These are phyloP conservation scores for Macrotyloma uniflorum DNA, from an alignment of 306 rosid genomes.

Conservation along the genomic window DNA sequence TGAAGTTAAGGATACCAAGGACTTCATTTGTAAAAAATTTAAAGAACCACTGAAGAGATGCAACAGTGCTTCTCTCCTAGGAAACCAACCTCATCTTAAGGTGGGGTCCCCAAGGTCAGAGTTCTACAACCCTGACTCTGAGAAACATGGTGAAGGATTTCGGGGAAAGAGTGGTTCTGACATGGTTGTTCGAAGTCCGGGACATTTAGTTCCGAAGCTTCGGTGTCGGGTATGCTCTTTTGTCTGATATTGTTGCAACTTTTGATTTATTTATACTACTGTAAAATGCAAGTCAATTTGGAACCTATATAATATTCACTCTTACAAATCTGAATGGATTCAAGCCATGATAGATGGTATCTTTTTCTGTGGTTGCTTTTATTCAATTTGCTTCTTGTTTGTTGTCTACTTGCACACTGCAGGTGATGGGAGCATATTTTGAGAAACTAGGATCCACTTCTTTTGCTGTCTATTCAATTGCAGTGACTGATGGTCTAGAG, in stretches of 20 bases:
- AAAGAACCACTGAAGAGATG: slow-evolving; percentile 68
- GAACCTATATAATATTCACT: not conserved
- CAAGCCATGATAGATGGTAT: not conserved
- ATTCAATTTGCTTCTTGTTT: slow-evolving; percentile 26
- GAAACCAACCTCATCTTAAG: slow-evolving; percentile 46
- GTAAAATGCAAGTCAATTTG: not conserved
- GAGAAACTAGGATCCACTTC: slow-evolving; percentile 94
- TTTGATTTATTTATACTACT: not conserved
- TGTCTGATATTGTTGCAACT: slow-evolving; percentile 21
- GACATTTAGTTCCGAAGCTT: slow-evolving; percentile 71
- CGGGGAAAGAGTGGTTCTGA: slow-evolving; percentile 58
- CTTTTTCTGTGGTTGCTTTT: not conserved
- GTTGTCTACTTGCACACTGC: slow-evolving; percentile 37
- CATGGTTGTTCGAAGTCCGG: slow-evolving; percentile 53
- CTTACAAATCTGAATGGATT: slow-evolving; percentile 16
- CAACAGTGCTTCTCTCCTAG: slow-evolving; percentile 71
- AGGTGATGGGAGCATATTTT: slow-evolving; percentile 98
- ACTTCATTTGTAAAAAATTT: slow-evolving; percentile 32
- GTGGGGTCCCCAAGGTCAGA: slow-evolving; percentile 66
- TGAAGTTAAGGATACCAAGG: slow-evolving; percentile 45
- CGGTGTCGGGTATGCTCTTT: slow-evolving; percentile 79
- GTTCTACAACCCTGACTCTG: slow-evolving; percentile 51
- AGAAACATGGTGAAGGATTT: slow-evolving; percentile 52
- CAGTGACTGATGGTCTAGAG: slow-evolving; percentile 83
- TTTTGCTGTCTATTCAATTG: slow-evolving; percentile 96